Evolutionary conservation across 805 yeast genomes (phyloP).

Genomic region (Wickerhamomyces rabaulensis): DNA sequence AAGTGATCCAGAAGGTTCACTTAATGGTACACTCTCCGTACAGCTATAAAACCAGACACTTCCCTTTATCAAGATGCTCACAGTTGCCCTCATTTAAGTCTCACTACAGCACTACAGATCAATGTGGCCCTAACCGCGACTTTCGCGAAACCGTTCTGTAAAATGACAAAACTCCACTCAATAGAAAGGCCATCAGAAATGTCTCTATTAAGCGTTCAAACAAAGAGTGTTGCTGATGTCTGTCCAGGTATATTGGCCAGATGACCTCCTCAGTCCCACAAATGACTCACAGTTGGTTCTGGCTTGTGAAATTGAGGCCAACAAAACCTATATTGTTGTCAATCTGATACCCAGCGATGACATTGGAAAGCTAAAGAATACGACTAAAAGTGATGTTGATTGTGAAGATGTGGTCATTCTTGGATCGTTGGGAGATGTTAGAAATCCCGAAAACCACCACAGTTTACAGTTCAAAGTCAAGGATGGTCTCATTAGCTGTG

Average conservation of each 20-base stretch:
- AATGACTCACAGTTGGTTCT: not conserved
- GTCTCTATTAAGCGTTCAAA: too few species aligned
- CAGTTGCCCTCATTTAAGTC: too few species aligned
- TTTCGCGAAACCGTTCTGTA: not conserved
- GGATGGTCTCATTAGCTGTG: not conserved
- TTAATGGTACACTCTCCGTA: too few species aligned
- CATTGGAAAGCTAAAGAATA: not conserved
- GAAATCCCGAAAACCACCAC: too few species aligned
- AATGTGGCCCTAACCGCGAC: too few species aligned
- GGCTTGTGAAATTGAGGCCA: not conserved
- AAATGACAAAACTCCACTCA: not conserved
- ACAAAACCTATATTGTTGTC: not conserved
- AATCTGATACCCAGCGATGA: not conserved
- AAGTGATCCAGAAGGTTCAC: not conserved
- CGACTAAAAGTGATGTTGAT: not conserved
- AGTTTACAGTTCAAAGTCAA: not conserved
- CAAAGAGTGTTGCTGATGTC: conserved; percentile 1
- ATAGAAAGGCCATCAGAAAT: not conserved
- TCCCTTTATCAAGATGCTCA: too few species aligned
- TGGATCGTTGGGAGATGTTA: not conserved
- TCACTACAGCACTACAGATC: too few species aligned
- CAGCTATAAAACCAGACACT: too few species aligned
- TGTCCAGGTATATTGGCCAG: conserved; percentile 29
- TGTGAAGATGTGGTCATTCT: not conserved
- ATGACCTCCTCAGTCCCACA: conserved; percentile 18